These are phyloP conservation scores for Fagopyrum tataricum DNA, from an alignment of 148 eudicot species.

Conservation along the genomic window DNA sequence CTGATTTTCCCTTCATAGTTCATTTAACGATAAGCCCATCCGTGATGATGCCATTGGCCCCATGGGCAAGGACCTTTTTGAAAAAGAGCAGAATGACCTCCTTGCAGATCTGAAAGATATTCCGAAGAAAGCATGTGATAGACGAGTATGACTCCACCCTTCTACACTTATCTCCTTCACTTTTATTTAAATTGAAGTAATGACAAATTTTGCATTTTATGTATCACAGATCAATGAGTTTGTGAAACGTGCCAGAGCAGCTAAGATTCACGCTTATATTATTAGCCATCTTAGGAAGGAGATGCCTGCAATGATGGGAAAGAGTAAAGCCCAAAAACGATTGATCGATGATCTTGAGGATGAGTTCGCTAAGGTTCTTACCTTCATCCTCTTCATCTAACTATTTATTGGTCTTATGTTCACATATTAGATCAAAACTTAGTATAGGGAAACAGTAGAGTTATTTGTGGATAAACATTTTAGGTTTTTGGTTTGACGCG, in stretches of 20 bases:
- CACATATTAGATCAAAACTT: too few relatives aligned
- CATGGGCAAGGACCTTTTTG: conserved; percentile 72
- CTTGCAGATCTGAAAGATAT: conserved; percentile 80
- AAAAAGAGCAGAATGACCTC: conserved; percentile 87
- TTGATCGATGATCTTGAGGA: conserved; percentile 77
- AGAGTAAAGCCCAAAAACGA: conserved; percentile 72
- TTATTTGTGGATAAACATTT: too few relatives aligned
- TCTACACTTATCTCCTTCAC: conserved; percentile 4
- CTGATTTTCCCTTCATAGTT: conserved; percentile 33
- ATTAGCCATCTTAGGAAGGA: conserved; percentile 87
- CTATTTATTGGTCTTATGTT: not conserved
- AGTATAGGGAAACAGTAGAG: too few relatives aligned
- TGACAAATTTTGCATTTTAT: not conserved
- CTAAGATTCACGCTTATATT: conserved; percentile 85
- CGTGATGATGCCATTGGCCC: conserved; percentile 56
- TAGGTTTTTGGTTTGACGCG: not conserved
- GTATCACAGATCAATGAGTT: conserved; percentile 72
- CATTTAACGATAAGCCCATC: conserved; percentile 84
- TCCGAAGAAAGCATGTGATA: conserved; percentile 95
- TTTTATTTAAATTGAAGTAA: conserved; percentile 3
- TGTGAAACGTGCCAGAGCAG: conserved; percentile 90
- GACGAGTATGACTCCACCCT: conserved; percentile 45
- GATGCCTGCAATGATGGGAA: conserved; percentile 91
- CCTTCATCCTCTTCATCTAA: not conserved
- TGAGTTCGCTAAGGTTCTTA: conserved; percentile 60